Base-by-base conservation (phyloP, 2,329 filamentous ascomycete genomes). In the Ceratocystis destructans region DNA sequence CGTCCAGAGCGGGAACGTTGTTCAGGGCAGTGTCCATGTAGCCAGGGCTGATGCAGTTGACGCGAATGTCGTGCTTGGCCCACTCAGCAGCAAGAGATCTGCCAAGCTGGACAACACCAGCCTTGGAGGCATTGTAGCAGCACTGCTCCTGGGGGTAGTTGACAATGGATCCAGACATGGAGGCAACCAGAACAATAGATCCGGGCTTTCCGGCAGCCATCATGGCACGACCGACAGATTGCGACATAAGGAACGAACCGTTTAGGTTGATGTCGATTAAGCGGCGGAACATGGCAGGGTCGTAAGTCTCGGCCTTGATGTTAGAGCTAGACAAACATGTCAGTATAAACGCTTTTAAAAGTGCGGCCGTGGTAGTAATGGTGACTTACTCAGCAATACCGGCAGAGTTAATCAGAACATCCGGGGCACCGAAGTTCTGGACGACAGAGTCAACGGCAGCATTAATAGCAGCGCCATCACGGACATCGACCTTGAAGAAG, bases 1-100 rank as follows among this genome's bases (percentile, higher is more conserved):
- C 87, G 70, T 91, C 87, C 22, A 91, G 84, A 48, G 86, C 86
- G 25, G 87, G 87, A 6, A 89, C 87, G 68, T 86, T 85, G 82
- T 90, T 92, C 69, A 90, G 80, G 4, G 86, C 87, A 4, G 89
- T 94, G 79, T 92, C 88, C 86, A 93, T 92, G 79, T 93, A 93
- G 37, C 89, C 89, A 22, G 89, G 89, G 5, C 86, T 89, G 76
- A 93, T 90, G 76, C 84, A 87, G 82, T 94, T 94, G 72, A 92
- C 88, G 46, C 89, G 86, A 73, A 93, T 90, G 71, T 82, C 81
- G 76, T 90, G 82, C 77, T 89, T 87, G 72, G 89, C 87, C 89
- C 89, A 93, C 77, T 94, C 89, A 66, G 88, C 88, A 55, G 88
- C 89, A 28, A 94, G 83, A 2, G 87, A 90, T 79, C 89, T 90